Conservation (phyloP, 768 basidiomycete species). For the Daedaleopsis sinensis region DNA sequence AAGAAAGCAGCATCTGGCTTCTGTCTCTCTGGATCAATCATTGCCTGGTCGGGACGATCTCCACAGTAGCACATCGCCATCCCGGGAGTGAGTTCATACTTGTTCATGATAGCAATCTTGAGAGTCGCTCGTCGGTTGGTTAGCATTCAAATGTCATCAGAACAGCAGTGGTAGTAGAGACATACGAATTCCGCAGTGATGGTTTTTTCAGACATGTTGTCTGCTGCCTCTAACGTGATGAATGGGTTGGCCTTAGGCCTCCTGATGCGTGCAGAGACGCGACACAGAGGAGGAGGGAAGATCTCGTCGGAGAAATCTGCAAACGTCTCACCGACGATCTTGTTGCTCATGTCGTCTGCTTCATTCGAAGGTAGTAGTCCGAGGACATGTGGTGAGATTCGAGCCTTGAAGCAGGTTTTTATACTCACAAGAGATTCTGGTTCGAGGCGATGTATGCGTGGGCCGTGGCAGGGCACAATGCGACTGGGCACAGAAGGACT, state of each 20-base stretch:
- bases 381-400: neutral
- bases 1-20: slow-evolving; percentile 11
- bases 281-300: neutral
- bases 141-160: neutral
- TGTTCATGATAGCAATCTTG: neutral
- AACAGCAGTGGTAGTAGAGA: neutral
- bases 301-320: neutral
- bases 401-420: too few relatives aligned
- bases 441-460: too few relatives aligned
- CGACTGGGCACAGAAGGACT: neutral
- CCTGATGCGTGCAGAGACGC: neutral
- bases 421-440: too few relatives aligned
- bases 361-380: neutral
- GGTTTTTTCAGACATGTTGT: neutral
- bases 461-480: neutral
- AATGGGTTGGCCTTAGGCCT: neutral
- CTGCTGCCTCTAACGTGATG: neutral
- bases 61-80: neutral
- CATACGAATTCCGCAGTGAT: neutral
- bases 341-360: slow-evolving; percentile 9
- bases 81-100: neutral
- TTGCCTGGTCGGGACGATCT: neutral
- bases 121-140: neutral
- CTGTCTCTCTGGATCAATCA: neutral
- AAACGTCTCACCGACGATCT: neutral